These are phyloP conservation scores for Warburgia ugandensis DNA, from an alignment of 164 flowering plant genomes.

Conservation along the genomic window DNA sequence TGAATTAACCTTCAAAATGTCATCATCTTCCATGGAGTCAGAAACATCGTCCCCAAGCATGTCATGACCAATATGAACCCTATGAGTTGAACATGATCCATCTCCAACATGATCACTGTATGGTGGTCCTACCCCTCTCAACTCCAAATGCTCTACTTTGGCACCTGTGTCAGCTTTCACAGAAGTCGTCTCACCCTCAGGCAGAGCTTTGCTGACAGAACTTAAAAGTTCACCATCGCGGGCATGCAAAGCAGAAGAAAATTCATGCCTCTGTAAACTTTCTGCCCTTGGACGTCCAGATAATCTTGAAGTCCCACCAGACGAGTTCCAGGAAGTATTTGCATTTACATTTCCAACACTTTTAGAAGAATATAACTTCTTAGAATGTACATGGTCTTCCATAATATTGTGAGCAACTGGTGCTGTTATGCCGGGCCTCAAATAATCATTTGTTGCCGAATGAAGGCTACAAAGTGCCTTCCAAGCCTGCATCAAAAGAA, in stretches of 20 bases:
- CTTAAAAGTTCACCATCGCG: slow-evolving; percentile 16
- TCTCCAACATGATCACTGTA: slow-evolving; percentile 11
- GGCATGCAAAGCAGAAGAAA: slow-evolving; percentile 15
- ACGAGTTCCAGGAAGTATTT: slow-evolving; percentile 24
- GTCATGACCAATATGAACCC: slow-evolving; percentile 10
- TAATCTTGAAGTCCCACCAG: slow-evolving; percentile 11
- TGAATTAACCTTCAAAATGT: slow-evolving; percentile 61
- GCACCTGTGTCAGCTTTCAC: slow-evolving; percentile 16
- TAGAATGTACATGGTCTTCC: slow-evolving; percentile 10
- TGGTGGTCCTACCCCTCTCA: slow-evolving; percentile 12
- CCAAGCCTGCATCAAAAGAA: slow-evolving; percentile 68
- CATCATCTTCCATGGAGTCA: slow-evolving; percentile 64
- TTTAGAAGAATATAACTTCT: slow-evolving; percentile 9
- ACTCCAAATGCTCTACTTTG: slow-evolving; percentile 10
- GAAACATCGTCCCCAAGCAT: slow-evolving; percentile 11
- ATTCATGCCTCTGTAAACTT: slow-evolving; percentile 16
- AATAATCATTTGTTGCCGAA: slow-evolving; percentile 42
- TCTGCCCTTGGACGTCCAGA: slow-evolving; percentile 12
- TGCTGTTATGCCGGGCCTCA: slow-evolving; percentile 61
- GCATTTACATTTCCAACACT: slow-evolving; percentile 19
- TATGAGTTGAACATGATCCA: slow-evolving; percentile 15
- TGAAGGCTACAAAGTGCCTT: slow-evolving; percentile 51
- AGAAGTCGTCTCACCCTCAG: slow-evolving; percentile 10
- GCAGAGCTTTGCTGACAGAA: slow-evolving; percentile 9
- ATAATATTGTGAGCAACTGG: slow-evolving; percentile 26